Evolutionary conservation across 2,329 filamentous ascomycete species (phyloP).

Genomic region (Helotiales sp.): DNA sequence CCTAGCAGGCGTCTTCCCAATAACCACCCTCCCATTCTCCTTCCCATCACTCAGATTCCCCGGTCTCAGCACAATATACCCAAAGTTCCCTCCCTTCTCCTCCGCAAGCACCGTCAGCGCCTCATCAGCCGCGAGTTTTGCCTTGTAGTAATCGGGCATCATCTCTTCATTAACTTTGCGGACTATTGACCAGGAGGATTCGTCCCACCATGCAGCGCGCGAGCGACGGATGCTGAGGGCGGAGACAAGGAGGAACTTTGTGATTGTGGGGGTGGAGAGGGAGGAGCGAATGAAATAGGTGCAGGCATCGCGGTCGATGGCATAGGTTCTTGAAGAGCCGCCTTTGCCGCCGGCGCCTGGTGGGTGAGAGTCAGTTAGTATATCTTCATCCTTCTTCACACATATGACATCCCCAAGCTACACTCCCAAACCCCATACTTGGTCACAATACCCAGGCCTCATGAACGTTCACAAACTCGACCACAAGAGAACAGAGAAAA

Average conservation of each 20-base stretch:
- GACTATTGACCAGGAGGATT: conserved; percentile 50
- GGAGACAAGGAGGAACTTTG: conserved; percentile 68
- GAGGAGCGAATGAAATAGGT: conserved; percentile 66
- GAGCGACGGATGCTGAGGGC: conserved; percentile 60
- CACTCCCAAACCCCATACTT: no score
- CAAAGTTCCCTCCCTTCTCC: conserved; percentile 30
- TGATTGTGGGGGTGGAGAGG: conserved; percentile 57
- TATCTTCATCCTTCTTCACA: neutral
- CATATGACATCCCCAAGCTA: no score
- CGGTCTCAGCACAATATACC: conserved; percentile 60
- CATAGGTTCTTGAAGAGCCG: conserved; percentile 59
- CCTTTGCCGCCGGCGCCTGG: conserved; percentile 63
- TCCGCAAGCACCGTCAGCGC: conserved; percentile 54
- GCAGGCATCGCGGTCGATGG: conserved; percentile 67
- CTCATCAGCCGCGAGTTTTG: conserved; percentile 66
- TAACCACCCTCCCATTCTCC: conserved; percentile 48
- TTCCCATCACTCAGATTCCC: conserved; percentile 55
- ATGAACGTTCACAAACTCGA: no score
- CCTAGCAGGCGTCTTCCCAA: conserved; percentile 49
- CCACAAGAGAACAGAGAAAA: neutral
- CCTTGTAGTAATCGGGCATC: conserved; percentile 61
- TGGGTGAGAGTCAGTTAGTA: neutral
- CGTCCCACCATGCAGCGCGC: conserved; percentile 61
- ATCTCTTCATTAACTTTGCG: conserved; percentile 48
- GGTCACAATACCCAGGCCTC: no score